Evolutionary conservation across 768 basidiomycete species (phyloP), one percentile per base, ranked within the genome.

Genomic region (Phylloporus sp.): DNA sequence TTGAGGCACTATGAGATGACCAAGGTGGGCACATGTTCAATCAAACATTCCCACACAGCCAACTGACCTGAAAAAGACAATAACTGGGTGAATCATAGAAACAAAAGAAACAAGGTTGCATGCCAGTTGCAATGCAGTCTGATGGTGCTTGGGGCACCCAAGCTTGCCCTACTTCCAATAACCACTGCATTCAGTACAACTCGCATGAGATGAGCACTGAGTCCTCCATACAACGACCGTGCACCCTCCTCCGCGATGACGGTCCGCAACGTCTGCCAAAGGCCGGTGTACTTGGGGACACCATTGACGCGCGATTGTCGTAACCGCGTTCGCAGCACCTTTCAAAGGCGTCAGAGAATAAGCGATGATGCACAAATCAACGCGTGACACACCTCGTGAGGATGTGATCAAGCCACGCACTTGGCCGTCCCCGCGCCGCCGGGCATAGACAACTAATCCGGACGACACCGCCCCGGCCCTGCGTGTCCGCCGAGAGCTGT

Each of bases 121-220:
- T n/a, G n/a, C n/a, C n/a, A n/a, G n/a, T n/a, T n/a, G n/a, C n/a
- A n/a, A n/a, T n/a, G n/a, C n/a, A n/a, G n/a, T n/a, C n/a, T n/a
- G n/a, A n/a, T n/a, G n/a, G n/a, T n/a, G n/a, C n/a, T n/a, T n/a
- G n/a, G n/a, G n/a, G n/a, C n/a, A n/a, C n/a, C n/a, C n/a, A n/a
- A n/a, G n/a, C n/a, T n/a, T n/a, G n/a, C n/a, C n/a, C n/a, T n/a
- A n/a, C n/a, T n/a, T n/a, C n/a, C n/a, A n/a, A 98, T 97, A 53
- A 94, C 90, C 1, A 86, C 88, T 0, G 95, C 95, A 57, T 99
- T 99, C 7, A 95, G 95, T 4, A 99, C 90, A 46, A 97, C 93
- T 40, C 96, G 84, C 80, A 99, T 86, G 47, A 99, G 75, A 64
- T 98, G 96, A 0, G 96, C 93, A 43, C 84, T 86, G 46, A 99